These are phyloP conservation scores for Bolboschoenus planiculmis DNA, from an alignment of 176 grass and related monocot species.

Conservation along the genomic window DNA sequence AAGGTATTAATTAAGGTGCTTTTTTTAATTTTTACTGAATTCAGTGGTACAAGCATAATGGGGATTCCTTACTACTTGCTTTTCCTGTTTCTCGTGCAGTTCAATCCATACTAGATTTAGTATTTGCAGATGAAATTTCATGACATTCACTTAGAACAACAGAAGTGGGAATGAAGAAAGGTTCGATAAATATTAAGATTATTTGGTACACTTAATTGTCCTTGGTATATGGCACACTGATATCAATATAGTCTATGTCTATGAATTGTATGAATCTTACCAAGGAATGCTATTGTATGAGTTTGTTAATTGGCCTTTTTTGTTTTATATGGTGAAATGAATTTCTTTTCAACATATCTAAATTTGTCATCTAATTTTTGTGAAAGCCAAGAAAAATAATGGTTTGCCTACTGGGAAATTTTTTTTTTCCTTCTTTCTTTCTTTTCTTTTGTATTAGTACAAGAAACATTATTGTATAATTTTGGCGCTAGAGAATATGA, in stretches of 20 bases:
- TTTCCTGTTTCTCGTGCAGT: constrained; percentile 42
- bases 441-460: neutral
- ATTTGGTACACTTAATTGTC: too few relatives aligned
- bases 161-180: neutral
- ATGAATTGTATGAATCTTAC: neutral
- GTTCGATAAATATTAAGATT: too few relatives aligned
- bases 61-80: neutral
- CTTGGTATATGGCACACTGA: too few relatives aligned
- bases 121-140: constrained; percentile 76
- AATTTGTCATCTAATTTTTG: neutral
- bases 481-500: neutral
- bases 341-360: neutral
- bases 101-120: constrained; percentile 67
- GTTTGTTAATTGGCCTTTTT: neutral
- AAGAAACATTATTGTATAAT: neutral
- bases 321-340: neutral
- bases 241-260: neutral
- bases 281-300: neutral
- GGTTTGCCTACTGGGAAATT: neutral
- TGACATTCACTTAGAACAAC: constrained; percentile 24
- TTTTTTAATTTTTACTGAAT: neutral
- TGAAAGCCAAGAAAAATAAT: neutral
- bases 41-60: neutral
- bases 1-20: constrained; percentile 39
- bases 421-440: too few relatives aligned